Conservation (phyloP, 495 filamentous ascomycete genomes). For the Chaetomium cochliodes region DNA sequence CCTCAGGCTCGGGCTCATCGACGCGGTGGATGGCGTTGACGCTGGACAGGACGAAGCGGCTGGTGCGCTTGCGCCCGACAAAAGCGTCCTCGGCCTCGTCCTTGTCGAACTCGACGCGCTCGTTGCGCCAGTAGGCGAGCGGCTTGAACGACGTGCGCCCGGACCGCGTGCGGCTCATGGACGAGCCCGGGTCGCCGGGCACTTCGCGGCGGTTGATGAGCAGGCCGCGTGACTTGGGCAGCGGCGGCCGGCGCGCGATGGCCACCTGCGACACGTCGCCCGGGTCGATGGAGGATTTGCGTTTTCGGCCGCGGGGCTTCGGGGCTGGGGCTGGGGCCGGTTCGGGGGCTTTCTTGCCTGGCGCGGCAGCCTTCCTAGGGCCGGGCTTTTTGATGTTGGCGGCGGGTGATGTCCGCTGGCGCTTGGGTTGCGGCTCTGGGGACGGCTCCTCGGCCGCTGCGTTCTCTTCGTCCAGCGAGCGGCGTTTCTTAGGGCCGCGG, state of each 20-base stretch:
- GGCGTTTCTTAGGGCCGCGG: constrained; percentile 27
- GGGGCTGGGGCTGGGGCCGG: constrained; percentile 19
- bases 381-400: constrained; percentile 12
- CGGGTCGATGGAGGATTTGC: constrained; percentile 39
- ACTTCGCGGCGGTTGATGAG: constrained; percentile 70
- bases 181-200: constrained; percentile 48
- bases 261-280: constrained; percentile 41
- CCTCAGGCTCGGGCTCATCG: constrained; percentile 53
- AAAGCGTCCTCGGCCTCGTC: constrained; percentile 49
- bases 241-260: constrained; percentile 50
- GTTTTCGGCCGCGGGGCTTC: constrained; percentile 36
- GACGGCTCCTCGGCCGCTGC: constrained; percentile 12
- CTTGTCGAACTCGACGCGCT: constrained; percentile 66
- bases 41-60: constrained; percentile 57
- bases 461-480: constrained; percentile 23
- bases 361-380: constrained; percentile 13
- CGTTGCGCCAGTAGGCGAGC: constrained; percentile 83
- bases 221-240: constrained; percentile 60
- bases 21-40: constrained; percentile 75
- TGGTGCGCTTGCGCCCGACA: constrained; percentile 17
- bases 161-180: constrained; percentile 52
- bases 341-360: constrained; percentile 26
- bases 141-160: constrained; percentile 64
- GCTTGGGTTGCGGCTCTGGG: constrained; percentile 27
- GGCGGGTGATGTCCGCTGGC: constrained; percentile 24